A percentile compares a stretch with the other conserved stretches of the same genome.
phyloP scores from a whole-genome alignment of 164 flowering plant species.

The Vitis rupestris region DNA sequence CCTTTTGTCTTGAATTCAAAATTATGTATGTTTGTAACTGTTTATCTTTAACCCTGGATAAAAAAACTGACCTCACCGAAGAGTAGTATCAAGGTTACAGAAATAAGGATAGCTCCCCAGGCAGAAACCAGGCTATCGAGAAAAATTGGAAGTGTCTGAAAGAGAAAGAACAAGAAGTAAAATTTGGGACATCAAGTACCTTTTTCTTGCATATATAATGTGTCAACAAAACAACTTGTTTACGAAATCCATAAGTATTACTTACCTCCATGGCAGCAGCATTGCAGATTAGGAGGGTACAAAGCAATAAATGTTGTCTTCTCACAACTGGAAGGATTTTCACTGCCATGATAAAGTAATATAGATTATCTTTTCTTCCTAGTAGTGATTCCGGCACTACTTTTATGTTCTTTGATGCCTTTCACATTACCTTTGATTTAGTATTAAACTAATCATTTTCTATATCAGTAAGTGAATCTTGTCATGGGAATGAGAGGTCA shows the following conservation, averaged over 20 bases:
- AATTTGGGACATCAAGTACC: not conserved
- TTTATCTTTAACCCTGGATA: too few relatives aligned
- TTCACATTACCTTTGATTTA: too few relatives aligned
- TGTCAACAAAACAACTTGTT: too few relatives aligned
- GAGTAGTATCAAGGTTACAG: slow-evolving; percentile 79
- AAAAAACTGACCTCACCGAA: slow-evolving; percentile 76
- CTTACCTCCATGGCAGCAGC: slow-evolving; percentile 94
- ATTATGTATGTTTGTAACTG: too few relatives aligned
- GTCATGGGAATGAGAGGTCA: too few relatives aligned
- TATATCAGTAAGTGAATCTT: too few relatives aligned
- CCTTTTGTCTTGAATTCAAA: too few relatives aligned
- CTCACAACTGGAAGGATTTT: slow-evolving; percentile 64
- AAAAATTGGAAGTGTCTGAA: slow-evolving; percentile 81
- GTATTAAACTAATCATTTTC: too few relatives aligned
- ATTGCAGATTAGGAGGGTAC: slow-evolving; percentile 82
- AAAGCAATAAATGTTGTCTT: slow-evolving; percentile 72
- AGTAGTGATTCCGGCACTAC: too few relatives aligned
- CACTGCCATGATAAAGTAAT: slow-evolving; percentile 7
- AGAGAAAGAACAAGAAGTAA: not conserved
- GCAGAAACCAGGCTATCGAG: slow-evolving; percentile 70
- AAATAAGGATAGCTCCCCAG: slow-evolving; percentile 78
- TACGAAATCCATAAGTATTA: not conserved
- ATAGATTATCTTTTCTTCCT: too few relatives aligned
- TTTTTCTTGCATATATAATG: too few relatives aligned
- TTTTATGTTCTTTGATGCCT: too few relatives aligned